Percentiles rank a stretch among this genome's conserved stretches.
phyloP scores from a whole-genome alignment of 331 rosid species.

The Malus hybrid region DNA sequence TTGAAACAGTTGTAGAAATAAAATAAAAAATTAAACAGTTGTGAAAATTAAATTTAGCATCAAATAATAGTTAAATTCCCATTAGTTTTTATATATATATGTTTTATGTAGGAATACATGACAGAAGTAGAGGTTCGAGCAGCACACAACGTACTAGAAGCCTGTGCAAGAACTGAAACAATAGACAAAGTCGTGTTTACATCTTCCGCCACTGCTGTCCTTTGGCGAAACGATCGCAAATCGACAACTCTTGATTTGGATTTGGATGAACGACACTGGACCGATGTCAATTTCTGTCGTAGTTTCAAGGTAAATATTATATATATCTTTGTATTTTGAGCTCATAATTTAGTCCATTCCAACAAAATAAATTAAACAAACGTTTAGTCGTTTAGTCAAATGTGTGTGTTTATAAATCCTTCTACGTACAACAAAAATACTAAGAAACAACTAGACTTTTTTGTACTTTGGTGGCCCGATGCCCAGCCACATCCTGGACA shows the following conservation, averaged over 20 bases:
- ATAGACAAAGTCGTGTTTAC: slow-evolving; percentile 75
- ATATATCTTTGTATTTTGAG: too few relatives aligned
- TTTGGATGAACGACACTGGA: slow-evolving; percentile 73
- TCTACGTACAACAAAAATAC: too few relatives aligned
- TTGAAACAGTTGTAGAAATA: too few relatives aligned
- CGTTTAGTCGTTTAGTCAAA: not conserved
- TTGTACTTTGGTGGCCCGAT: not conserved
- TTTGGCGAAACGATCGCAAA: slow-evolving; percentile 70
- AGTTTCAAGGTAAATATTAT: slow-evolving; percentile 53
- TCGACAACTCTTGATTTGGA: slow-evolving; percentile 24
- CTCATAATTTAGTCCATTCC: too few relatives aligned
- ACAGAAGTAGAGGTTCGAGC: slow-evolving; percentile 92
- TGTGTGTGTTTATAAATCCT: not conserved
- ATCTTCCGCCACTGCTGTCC: slow-evolving; percentile 65
- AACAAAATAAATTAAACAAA: too few relatives aligned
- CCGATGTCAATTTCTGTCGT: slow-evolving; percentile 67
- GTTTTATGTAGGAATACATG: slow-evolving; percentile 50
- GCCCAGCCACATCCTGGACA: not conserved
- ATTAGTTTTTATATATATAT: too few relatives aligned
- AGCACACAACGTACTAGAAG: slow-evolving; percentile 94
- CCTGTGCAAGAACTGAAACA: slow-evolving; percentile 80
- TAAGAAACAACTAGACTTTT: not conserved
- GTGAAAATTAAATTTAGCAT: too few relatives aligned
- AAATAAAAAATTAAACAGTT: too few relatives aligned
- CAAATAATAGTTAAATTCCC: too few relatives aligned